Percentiles rank a stretch among this genome's conserved stretches.
Evolutionary conservation across 345 rosid species (phyloP).

Genomic region (Firmiana major): DNA sequence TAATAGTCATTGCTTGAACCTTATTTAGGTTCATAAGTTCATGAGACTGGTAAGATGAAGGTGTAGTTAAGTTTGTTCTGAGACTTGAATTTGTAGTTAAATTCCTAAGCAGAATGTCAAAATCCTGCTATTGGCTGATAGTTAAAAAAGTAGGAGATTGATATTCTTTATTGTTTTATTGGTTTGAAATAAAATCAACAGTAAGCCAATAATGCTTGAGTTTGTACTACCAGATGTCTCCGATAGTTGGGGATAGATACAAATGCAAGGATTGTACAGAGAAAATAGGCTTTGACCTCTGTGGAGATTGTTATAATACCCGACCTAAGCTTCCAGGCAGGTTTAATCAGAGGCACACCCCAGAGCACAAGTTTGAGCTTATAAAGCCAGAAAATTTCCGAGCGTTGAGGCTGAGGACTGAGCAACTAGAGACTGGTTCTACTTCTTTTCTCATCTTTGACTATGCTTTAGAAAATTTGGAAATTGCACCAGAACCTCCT

Average conservation of each 20-base stretch:
- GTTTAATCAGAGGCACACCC: slow-evolving; percentile 85
- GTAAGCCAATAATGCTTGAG: not conserved
- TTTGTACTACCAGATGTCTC: slow-evolving; percentile 45
- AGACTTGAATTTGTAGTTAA: slow-evolving; percentile 3
- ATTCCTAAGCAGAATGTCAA: not conserved
- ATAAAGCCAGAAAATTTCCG: not conserved
- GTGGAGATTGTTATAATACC: slow-evolving; percentile 70
- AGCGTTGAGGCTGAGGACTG: slow-evolving; percentile 7
- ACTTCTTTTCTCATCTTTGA: not conserved
- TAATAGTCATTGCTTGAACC: not conserved
- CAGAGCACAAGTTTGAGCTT: slow-evolving; percentile 59
- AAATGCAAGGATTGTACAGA: slow-evolving; percentile 65
- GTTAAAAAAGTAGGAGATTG: not conserved
- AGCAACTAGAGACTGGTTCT: not conserved
- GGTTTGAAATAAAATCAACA: not conserved
- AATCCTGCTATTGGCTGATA: not conserved
- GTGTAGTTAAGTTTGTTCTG: not conserved
- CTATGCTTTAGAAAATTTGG: slow-evolving; percentile 14
- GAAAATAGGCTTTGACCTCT: slow-evolving; percentile 69
- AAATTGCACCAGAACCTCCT: slow-evolving; percentile 13
- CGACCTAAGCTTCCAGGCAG: slow-evolving; percentile 64
- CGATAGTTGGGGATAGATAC: slow-evolving; percentile 76
- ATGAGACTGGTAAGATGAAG: not conserved
- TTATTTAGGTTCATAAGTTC: not conserved
- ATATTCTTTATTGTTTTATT: not conserved